Conservation (phyloP, 306 rosid species). For the Lotus japonicus region DNA sequence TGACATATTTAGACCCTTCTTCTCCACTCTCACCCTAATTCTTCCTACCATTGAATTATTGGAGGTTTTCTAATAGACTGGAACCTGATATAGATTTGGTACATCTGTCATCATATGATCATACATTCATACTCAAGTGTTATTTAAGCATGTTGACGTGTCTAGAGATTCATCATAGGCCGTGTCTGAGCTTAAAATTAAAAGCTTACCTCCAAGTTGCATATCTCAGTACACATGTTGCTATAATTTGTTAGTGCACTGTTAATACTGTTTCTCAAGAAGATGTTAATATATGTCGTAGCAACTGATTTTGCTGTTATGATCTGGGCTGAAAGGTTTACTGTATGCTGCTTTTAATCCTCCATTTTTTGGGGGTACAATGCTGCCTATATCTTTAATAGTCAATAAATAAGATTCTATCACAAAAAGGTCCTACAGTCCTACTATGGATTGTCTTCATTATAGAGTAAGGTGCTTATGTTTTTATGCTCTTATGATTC, state of each 20-base stretch:
- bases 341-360: not conserved
- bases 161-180: not conserved
- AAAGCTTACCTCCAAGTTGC: not conserved
- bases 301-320: not conserved
- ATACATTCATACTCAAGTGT: too few species aligned
- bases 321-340: constrained; percentile 1
- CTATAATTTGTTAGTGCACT: not conserved
- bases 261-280: not conserved
- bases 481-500: not conserved
- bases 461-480: constrained; percentile 10
- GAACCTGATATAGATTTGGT: not conserved
- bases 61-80: not conserved
- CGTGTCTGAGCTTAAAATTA: not conserved
- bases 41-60: not conserved
- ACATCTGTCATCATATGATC: not conserved
- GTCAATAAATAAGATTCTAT: not conserved
- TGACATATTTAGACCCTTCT: not conserved
- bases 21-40: not conserved
- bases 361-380: not conserved
- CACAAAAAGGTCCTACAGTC: not conserved
- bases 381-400: not conserved
- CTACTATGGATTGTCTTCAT: not conserved
- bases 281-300: not conserved
- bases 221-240: not conserved
- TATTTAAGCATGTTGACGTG: not conserved